phyloP scores from a whole-genome alignment of 2,329 filamentous ascomycete species.

The Diaporthe destruens region DNA sequence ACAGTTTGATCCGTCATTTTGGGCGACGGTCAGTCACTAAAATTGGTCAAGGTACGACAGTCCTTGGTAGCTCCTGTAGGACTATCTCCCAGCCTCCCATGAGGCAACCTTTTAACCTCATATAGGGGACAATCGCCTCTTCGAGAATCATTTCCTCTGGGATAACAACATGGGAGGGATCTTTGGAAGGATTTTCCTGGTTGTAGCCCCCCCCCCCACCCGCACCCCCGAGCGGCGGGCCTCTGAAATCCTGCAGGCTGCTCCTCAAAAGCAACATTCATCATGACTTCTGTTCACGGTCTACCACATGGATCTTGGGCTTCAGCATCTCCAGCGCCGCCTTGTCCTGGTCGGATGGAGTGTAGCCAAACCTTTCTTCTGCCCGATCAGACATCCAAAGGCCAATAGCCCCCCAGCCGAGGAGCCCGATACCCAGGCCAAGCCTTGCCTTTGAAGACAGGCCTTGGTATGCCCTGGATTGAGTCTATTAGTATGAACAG shows the following conservation, averaged over 20 bases:
- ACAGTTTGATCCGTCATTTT: not conserved
- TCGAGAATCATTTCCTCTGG: no score
- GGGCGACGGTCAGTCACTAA: not conserved
- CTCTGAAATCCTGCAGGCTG: not conserved
- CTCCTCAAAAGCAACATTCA: not conserved
- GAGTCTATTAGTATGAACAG: conserved; percentile 18
- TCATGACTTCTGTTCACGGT: conserved; percentile 54
- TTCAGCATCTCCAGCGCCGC: conserved; percentile 71
- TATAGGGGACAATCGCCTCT: no score
- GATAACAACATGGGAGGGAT: no score
- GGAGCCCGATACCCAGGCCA: conserved; percentile 78
- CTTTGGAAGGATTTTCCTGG: no score
- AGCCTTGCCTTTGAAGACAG: conserved; percentile 79
- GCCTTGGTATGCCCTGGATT: conserved; percentile 74
- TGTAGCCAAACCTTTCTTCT: conserved; percentile 80
- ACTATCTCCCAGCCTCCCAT: no score
- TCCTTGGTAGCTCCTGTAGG: not conserved
- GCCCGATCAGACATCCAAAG: conserved; percentile 80
- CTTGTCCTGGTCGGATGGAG: conserved; percentile 79
- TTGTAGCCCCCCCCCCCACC: no score
- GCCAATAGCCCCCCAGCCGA: conserved; percentile 81
- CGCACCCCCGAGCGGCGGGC: no score
- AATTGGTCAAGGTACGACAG: not conserved
- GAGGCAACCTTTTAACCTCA: no score
- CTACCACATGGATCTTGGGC: conserved; percentile 73